Base-by-base conservation (phyloP, 306 rosid species). In the Lupinus albus region DNA sequence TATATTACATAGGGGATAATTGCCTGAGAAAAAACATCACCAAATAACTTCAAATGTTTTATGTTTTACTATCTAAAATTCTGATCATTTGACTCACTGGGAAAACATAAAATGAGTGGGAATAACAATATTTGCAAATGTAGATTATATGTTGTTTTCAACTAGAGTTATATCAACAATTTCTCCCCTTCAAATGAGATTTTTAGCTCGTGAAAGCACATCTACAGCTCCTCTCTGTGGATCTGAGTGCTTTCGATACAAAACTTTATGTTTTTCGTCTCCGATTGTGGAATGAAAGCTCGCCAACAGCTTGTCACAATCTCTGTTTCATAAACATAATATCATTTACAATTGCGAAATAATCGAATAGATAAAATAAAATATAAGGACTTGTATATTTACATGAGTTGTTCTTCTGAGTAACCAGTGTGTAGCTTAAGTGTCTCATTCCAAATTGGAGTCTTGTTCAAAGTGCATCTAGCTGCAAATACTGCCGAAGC, bases 401-500 rank as follows among this genome's bases (percentile, higher is more conserved):
- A 84, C 89, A 84, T 71, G 0, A 92, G 68, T 36, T 89, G 90
- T 8, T 83, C 64, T 76, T 92, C 82, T 10, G 95, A 61, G 64
- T 82, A 92, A 25, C 96, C 95, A 0, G 96, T 87, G 68, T 92
- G 88, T 2, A 71, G 71, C 76, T 80, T 78, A 0, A 92, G 87
- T 3, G 96, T 92, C 9, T 79, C 96, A 45, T 73, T 84, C 97
- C 97, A 92, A 47, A 75, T 17, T 3, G 92, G 92, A 3, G 35
- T 64, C 78, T 82, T 89, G 41, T 76, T 82, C 35, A 89, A 70
- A 7, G 95, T 89, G 83, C 89, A 80, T n/a, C 96, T 73, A 30
- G 96, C 94, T 0, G 92, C 95, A 47, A 75, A 88, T 39, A 92
- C 97, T 20, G 97, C 92, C 8, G 96, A 84, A 65, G 97, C 97